These are phyloP conservation scores for Fistulinella prunicolor DNA, from an alignment of 768 basidiomycete species.

Conservation along the genomic window DNA sequence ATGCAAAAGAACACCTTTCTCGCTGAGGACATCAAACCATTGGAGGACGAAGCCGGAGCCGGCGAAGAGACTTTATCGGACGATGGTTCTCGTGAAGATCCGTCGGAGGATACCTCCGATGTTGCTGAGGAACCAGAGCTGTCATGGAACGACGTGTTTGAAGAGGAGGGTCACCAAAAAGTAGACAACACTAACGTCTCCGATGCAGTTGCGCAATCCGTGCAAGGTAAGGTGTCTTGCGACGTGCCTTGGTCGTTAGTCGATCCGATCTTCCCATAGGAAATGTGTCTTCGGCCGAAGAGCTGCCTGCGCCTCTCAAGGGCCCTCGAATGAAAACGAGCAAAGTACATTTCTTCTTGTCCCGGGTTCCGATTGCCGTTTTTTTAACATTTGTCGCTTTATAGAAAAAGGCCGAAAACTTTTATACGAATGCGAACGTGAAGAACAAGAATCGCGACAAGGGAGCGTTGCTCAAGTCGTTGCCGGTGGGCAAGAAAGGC, in stretches of 20 bases:
- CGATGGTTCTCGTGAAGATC: constrained; percentile 38
- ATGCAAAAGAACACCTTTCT: constrained; percentile 87
- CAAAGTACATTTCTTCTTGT: constrained; percentile 52
- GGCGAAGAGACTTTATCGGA: constrained; percentile 31
- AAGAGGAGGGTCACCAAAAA: constrained; percentile 41
- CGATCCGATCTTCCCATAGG: constrained; percentile 23
- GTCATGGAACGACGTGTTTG: constrained; percentile 87
- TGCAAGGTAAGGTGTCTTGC: constrained; percentile 21
- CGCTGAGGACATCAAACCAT: constrained; percentile 72
- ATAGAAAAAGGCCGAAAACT: constrained; percentile 86
- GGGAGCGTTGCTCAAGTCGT: constrained; percentile 54
- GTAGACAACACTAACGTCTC: constrained; percentile 15
- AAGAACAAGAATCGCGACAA: constrained; percentile 82
- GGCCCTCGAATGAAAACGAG: constrained; percentile 88
- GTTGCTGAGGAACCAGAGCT: constrained; percentile 48
- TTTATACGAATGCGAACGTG: constrained; percentile 80
- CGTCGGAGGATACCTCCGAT: constrained; percentile 33
- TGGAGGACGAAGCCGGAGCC: constrained; percentile 50
- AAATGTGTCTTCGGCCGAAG: constrained; percentile 33
- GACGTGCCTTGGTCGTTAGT: not conserved
- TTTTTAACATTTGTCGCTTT: constrained; percentile 7
- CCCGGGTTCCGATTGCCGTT: not conserved
- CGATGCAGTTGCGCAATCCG: constrained; percentile 6
- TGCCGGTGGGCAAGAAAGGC: constrained; percentile 50
- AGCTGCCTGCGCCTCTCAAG: constrained; percentile 41